Evolutionary conservation across 345 rosid species (phyloP).

Genomic region (Alliaria petiolata): DNA sequence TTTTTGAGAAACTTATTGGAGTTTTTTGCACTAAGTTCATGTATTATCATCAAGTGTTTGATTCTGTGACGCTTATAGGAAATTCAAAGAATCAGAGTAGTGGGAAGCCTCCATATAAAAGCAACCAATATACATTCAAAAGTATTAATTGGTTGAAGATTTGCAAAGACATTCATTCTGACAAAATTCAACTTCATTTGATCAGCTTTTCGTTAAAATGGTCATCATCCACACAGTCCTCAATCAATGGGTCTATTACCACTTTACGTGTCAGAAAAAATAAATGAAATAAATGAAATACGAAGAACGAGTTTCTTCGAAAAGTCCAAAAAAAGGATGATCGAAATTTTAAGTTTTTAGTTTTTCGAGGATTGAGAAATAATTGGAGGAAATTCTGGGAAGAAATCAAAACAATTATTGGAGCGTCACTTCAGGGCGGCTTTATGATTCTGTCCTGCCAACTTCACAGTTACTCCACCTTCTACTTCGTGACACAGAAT

Average conservation of each 20-base stretch:
- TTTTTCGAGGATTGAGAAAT: not conserved
- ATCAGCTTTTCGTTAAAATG: slow-evolving; percentile 36
- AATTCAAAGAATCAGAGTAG: slow-evolving; percentile 16
- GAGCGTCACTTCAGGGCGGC: slow-evolving; percentile 36
- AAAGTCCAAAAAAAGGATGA: slow-evolving; percentile 28
- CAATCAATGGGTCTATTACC: slow-evolving; percentile 23
- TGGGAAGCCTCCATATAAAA: slow-evolving; percentile 28
- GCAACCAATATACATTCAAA: slow-evolving; percentile 19
- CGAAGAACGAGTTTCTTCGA: slow-evolving; percentile 17
- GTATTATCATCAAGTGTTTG: not conserved
- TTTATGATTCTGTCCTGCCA: slow-evolving; percentile 30
- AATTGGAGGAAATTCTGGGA: slow-evolving; percentile 5
- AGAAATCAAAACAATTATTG: slow-evolving; percentile 33
- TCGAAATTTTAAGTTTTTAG: not conserved
- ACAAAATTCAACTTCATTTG: slow-evolving; percentile 30
- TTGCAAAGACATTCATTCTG: slow-evolving; percentile 32
- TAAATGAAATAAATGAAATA: not conserved
- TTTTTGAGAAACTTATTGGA: too few relatives aligned
- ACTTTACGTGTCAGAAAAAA: slow-evolving; percentile 10
- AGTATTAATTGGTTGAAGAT: slow-evolving; percentile 12
- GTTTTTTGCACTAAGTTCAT: too few relatives aligned
- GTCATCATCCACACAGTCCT: slow-evolving; percentile 33
- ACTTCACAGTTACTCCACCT: slow-evolving; percentile 31
- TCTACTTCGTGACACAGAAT: slow-evolving; percentile 28
- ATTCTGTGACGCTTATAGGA: not conserved